These are phyloP conservation scores for Diplotaxis tenuifolia DNA, from an alignment of 345 rosid species.

Conservation along the genomic window DNA sequence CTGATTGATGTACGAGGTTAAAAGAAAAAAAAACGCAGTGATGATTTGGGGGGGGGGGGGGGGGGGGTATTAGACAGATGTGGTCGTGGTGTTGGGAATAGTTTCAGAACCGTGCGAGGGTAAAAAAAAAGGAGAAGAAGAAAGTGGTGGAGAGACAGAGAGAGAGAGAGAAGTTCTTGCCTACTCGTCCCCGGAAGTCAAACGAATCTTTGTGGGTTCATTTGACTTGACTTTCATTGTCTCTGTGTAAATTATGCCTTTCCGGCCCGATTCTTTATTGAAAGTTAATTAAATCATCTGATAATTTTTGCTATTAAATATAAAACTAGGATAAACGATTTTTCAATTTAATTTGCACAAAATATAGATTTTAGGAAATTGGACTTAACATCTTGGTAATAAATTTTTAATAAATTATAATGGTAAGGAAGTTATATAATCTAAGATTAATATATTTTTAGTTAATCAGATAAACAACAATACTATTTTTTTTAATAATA, in stretches of 20 bases:
- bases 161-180: too few relatives aligned
- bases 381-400: background rate
- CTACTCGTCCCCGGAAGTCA: background rate
- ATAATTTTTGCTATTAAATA: too few relatives aligned
- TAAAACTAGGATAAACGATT: too few relatives aligned
- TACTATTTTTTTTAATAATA: too few relatives aligned
- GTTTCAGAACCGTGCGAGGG: background rate
- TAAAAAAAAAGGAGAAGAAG: background rate
- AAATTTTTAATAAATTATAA: too few relatives aligned
- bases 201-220: background rate
- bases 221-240: background rate
- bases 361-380: too few relatives aligned
- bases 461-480: background rate
- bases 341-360: too few relatives aligned
- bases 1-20: conserved; percentile 12
- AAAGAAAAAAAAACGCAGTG: too few relatives aligned
- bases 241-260: background rate
- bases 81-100: background rate
- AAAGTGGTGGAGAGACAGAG: background rate
- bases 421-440: background rate
- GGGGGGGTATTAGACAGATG: too few relatives aligned
- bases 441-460: too few relatives aligned
- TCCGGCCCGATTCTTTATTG: background rate
- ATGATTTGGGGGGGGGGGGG: too few relatives aligned
- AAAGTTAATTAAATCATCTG: too few relatives aligned